Evolutionary conservation across 2,329 filamentous ascomycete species (phyloP), one percentile per base, ranked within the genome.

Genomic region (Xylariaceae sp.): DNA sequence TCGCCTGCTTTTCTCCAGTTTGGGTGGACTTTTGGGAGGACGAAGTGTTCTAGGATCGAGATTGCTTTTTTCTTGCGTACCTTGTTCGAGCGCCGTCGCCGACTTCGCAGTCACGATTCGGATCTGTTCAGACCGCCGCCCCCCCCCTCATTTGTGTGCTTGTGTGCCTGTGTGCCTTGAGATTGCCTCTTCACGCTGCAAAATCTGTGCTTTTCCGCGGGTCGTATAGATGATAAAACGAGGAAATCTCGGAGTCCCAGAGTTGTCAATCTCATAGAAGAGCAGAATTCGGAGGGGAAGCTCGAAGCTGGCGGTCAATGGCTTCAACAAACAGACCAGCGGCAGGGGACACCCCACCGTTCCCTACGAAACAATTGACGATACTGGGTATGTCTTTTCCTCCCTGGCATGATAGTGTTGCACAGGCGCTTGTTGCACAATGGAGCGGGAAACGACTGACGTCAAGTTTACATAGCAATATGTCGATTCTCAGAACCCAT

Each of bases 401-500:
- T 11, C 11, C 17, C 19, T 27, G 22, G 22, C 4, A 27, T 27
- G 22, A 27, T 7, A 27, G 4, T 7, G 22, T 27, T 27, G 22
- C 22, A 27, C 22, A 4, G 22, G 7, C 7, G 4, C 7, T 27
- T 27, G 22, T 27, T 27, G 22, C 22, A 7, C 22, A 27, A 7
- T 27, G 22, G 4, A 27, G 22, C 22, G 22, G 22, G 22, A 45
- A 10, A 17, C 30, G 6, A 4, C 27, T 36, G 12, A 33, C 31
- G 11, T 15, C 18, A 5, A 14, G n/a, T 36, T 5, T 36, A 36
- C 33, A 5, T 36, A 72, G 71, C 70, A 54, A 70, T 74, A 66
- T 74, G 71, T 52, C 70, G 71, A 44, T 71, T 74, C 56, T 70
- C 70, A 14, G 71, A 74, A 58, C 71, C 71, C 43, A 72, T 74